Conservation (phyloP, 75 land plant species). For the Selaginella tamariscina region DNA sequence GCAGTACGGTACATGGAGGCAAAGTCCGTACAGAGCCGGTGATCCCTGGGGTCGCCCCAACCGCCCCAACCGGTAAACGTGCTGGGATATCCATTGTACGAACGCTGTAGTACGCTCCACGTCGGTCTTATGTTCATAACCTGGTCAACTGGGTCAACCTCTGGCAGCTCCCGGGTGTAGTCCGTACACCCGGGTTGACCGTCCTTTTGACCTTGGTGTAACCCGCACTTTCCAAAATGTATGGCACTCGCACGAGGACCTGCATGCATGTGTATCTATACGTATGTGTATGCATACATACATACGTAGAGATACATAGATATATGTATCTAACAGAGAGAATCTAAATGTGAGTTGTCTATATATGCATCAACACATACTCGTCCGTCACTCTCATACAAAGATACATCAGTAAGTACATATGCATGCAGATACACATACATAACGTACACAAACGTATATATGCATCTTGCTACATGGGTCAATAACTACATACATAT, state of each 20-base stretch:
- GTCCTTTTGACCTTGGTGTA: conserved; percentile 77
- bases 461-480: too few species aligned
- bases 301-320: too few species aligned
- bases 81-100: conserved; percentile 47
- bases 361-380: too few species aligned
- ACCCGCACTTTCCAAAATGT: conserved; percentile 92
- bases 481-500: too few species aligned
- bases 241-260: conserved; percentile 72
- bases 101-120: conserved; percentile 42
- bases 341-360: too few species aligned
- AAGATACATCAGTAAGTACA: too few species aligned
- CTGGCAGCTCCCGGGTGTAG: conserved; percentile 33
- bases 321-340: too few species aligned
- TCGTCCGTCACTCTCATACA: too few species aligned
- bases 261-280: too few species aligned
- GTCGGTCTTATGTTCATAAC: conserved; percentile 46
- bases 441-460: too few species aligned
- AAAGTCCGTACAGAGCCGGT: conserved; percentile 53
- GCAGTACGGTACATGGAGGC: conserved; percentile 51
- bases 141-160: conserved; percentile 40
- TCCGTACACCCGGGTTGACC: conserved; percentile 40
- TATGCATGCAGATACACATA: too few species aligned
- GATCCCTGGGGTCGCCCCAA: conserved; percentile 88
- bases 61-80: conserved; percentile 98
- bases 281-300: too few species aligned